Evolutionary conservation across 257 asterid genomes (phyloP).

Genomic region (Gentiana straminea): DNA sequence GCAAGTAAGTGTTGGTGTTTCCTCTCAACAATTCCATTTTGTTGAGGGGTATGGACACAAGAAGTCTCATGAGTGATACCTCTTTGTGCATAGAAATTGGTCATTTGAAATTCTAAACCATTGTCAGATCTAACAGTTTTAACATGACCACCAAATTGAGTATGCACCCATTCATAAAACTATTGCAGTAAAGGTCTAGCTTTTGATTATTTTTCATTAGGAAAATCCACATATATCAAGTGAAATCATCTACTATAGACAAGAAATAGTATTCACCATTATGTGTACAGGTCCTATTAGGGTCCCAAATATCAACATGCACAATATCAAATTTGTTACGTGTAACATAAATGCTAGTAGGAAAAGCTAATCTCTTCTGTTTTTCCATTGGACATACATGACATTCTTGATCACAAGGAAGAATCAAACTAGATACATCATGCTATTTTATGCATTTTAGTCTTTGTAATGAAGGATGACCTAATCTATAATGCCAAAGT

Average conservation of each 20-base stretch:
- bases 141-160: too few relatives aligned
- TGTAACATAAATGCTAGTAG: background rate
- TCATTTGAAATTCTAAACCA: too few relatives aligned
- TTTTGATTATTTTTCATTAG: background rate
- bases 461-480: background rate
- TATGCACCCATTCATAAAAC: too few relatives aligned
- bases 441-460: background rate
- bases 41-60: too few relatives aligned
- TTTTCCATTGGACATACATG: background rate
- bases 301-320: background rate
- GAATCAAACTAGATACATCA: background rate
- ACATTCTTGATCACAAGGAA: background rate
- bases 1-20: background rate
- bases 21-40: background rate
- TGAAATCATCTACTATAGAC: background rate
- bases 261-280: background rate
- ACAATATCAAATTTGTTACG: background rate
- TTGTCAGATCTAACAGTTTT: too few relatives aligned
- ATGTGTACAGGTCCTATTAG: background rate
- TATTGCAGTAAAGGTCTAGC: too few relatives aligned
- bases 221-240: background rate
- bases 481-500: too few relatives aligned
- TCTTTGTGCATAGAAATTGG: too few relatives aligned
- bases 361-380: background rate
- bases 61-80: too few relatives aligned